Evolutionary conservation across 441 rosid genomes (phyloP).

Genomic region (Gossypium davidsonii): DNA sequence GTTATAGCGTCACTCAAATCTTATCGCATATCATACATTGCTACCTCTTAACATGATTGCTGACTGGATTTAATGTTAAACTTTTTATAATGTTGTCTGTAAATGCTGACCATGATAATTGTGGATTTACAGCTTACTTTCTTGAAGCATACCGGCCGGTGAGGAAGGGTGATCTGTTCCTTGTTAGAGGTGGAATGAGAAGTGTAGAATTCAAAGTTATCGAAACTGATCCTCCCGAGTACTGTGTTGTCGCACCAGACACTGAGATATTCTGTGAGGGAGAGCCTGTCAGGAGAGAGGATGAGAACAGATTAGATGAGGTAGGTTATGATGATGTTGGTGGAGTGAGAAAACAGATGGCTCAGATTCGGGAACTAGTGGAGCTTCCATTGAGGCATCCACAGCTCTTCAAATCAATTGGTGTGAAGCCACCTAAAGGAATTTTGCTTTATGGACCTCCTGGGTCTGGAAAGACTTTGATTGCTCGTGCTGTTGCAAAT

Average conservation of each 20-base stretch:
- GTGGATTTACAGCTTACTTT: slow-evolving; percentile 46
- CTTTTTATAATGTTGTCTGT: not conserved
- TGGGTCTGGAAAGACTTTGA: slow-evolving; percentile 60
- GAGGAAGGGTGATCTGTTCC: slow-evolving; percentile 60
- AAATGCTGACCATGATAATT: slow-evolving; percentile 12
- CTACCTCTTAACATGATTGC: not conserved
- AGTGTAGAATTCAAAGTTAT: slow-evolving; percentile 59
- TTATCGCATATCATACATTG: not conserved
- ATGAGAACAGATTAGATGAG: slow-evolving; percentile 50
- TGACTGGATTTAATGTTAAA: not conserved
- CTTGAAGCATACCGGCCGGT: slow-evolving; percentile 60
- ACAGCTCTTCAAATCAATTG: slow-evolving; percentile 60
- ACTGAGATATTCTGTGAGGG: slow-evolving; percentile 70
- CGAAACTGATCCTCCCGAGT: slow-evolving; percentile 53
- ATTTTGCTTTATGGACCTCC: slow-evolving; percentile 62
- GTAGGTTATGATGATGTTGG: slow-evolving; percentile 68
- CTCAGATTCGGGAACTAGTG: slow-evolving; percentile 60
- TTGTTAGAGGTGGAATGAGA: slow-evolving; percentile 69
- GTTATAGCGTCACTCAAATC: not conserved
- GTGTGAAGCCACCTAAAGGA: slow-evolving; percentile 70
- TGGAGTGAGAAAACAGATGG: slow-evolving; percentile 73
- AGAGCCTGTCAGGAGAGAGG: slow-evolving; percentile 57
- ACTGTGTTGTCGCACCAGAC: slow-evolving; percentile 63
- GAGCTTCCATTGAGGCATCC: slow-evolving; percentile 68
- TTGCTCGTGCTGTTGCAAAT: slow-evolving; percentile 64